Percentiles rank a stretch among this genome's conserved stretches.
Evolutionary conservation across 163 green algal species (phyloP).

Genomic region (Prototheca stagnorum): DNA sequence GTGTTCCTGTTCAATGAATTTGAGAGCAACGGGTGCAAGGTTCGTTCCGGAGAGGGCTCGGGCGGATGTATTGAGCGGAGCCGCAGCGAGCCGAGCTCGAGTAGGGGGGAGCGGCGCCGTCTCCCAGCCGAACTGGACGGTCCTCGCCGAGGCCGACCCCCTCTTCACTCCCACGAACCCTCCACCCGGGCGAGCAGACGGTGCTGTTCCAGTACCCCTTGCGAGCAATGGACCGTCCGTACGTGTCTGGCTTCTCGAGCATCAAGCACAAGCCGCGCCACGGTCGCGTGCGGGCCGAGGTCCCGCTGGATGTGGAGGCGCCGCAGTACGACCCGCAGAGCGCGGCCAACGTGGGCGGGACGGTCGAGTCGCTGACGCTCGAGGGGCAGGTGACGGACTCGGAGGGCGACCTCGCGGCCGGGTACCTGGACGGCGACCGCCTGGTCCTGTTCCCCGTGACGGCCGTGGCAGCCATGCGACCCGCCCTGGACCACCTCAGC

Average conservation of each 20-base stretch:
- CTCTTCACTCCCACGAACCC: neutral
- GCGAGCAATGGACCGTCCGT: conserved; percentile 43
- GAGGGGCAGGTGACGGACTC: neutral
- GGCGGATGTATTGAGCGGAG: too few relatives aligned
- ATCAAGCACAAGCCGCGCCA: conserved; percentile 13
- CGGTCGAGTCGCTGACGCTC: neutral
- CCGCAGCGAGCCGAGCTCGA: too few relatives aligned
- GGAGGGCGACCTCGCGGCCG: conserved; percentile 11
- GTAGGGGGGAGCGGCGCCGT: too few relatives aligned
- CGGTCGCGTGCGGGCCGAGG: conserved; percentile 2
- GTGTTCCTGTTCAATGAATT: conserved; percentile 23
- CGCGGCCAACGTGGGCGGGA: too few relatives aligned
- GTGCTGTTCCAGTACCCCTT: conserved; percentile 56
- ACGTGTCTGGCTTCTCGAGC: conserved; percentile 16
- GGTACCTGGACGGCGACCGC: conserved; percentile 17
- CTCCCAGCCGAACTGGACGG: too few relatives aligned
- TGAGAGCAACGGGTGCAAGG: too few relatives aligned
- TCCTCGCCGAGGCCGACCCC: too few relatives aligned
- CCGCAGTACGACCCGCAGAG: conserved; percentile 39
- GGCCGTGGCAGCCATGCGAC: conserved; percentile 28
- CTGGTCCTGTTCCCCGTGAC: conserved; percentile 13
- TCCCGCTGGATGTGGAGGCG: conserved; percentile 35
- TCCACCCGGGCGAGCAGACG: conserved; percentile 15
- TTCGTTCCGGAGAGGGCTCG: too few relatives aligned
- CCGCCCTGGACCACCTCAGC: conserved; percentile 35